phyloP scores from a whole-genome alignment of 495 filamentous ascomycete genomes.

The Penicillium odoratum region DNA sequence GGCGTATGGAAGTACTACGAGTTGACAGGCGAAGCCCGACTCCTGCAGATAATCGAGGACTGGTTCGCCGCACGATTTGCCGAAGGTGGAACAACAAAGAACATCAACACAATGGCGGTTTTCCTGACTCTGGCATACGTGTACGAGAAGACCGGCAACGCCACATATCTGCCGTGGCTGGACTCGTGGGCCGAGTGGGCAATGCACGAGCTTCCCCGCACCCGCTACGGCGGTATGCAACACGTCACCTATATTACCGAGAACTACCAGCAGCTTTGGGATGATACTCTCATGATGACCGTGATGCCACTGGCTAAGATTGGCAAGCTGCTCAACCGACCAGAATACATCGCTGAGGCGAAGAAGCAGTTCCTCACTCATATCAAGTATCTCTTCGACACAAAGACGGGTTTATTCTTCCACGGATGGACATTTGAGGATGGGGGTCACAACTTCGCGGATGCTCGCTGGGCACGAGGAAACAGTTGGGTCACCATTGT shows the following conservation, averaged over 20 bases:
- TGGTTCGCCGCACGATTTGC: conserved; percentile 68
- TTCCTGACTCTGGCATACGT: conserved; percentile 71
- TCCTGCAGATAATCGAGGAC: conserved; percentile 59
- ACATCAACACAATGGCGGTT: conserved; percentile 77
- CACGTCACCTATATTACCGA: conserved; percentile 61
- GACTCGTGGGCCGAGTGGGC: conserved; percentile 77
- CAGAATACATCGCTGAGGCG: conserved; percentile 69
- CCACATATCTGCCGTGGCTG: conserved; percentile 65
- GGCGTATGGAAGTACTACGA: conserved; percentile 77
- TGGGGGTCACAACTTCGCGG: conserved; percentile 69
- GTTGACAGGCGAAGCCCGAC: conserved; percentile 52
- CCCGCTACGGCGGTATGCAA: conserved; percentile 70
- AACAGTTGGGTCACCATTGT: conserved; percentile 72
- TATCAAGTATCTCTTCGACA: conserved; percentile 70
- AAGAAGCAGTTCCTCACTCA: conserved; percentile 72
- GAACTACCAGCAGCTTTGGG: conserved; percentile 72
- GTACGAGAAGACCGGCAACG: conserved; percentile 64
- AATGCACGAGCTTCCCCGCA: conserved; percentile 68
- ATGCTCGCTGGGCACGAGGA: conserved; percentile 67
- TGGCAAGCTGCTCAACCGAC: conserved; percentile 60
- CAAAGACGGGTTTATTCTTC: conserved; percentile 65
- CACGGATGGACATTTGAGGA: conserved; percentile 71
- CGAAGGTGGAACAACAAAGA: conserved; percentile 70
- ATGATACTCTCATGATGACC: conserved; percentile 82
- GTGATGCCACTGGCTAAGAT: conserved; percentile 76